Conservation (phyloP, 2,329 filamentous ascomycete genomes). For the Phialophora tarda region DNA sequence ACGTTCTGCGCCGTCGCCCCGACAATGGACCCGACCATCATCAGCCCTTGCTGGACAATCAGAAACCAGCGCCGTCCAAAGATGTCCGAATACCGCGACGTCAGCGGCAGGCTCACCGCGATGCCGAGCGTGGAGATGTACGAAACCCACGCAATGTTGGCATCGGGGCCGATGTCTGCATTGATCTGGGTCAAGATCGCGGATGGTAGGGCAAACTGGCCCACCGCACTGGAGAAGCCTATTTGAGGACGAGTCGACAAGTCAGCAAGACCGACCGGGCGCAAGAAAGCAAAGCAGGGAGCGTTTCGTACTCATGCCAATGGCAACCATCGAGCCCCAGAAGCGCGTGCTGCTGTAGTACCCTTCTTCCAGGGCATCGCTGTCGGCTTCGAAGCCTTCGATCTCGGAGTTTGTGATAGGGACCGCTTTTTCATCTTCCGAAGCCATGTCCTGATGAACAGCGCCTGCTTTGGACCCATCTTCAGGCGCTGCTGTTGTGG, state of each 20-base stretch:
- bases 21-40: conserved; percentile 48
- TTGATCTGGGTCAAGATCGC: conserved; percentile 41
- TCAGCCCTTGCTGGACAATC: conserved; percentile 42
- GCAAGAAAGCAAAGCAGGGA: background rate
- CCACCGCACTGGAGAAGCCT: background rate
- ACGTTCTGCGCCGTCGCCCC: conserved; percentile 46
- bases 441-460: background rate
- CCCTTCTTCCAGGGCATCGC: background rate
- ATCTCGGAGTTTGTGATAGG: background rate
- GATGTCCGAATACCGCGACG: conserved; percentile 45
- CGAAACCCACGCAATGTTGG: conserved; percentile 42
- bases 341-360: conserved; percentile 4
- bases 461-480: background rate
- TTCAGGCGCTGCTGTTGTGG: background rate
- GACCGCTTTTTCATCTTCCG: background rate
- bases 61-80: conserved; percentile 47
- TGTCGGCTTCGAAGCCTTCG: background rate
- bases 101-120: conserved; percentile 42
- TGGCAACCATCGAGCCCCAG: conserved; percentile 4
- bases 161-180: conserved; percentile 41
- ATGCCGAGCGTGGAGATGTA: conserved; percentile 40
- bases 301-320: background rate
- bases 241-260: background rate
- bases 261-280: background rate
- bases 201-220: conserved; percentile 34